These are phyloP conservation scores for Cladosporium sp. DNA, from an alignment of 2,329 filamentous ascomycete genomes.

Conservation along the genomic window DNA sequence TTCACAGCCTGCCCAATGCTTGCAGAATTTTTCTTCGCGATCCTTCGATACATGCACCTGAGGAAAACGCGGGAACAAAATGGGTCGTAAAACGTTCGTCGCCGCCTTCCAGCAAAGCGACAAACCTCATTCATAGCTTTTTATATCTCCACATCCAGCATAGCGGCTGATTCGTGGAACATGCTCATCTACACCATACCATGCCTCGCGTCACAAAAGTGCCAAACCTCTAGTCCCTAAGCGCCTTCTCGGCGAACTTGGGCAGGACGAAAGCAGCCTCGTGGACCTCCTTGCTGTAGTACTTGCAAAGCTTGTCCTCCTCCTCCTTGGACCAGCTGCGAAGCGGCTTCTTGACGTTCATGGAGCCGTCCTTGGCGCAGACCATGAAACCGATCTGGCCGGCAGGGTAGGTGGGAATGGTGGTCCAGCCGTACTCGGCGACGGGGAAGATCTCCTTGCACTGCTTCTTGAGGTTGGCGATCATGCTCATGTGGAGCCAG, in stretches of 20 bases:
- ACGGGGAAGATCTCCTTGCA: slow-evolving; percentile 97
- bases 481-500: slow-evolving; percentile 94
- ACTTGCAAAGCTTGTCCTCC: slow-evolving; percentile 87
- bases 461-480: slow-evolving; percentile 91
- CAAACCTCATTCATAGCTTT: neutral
- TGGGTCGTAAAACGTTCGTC: neutral
- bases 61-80: no score
- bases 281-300: slow-evolving; percentile 98
- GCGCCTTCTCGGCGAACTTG: slow-evolving; percentile 79
- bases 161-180: neutral
- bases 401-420: slow-evolving; percentile 97
- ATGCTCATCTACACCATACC: neutral
- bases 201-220: neutral
- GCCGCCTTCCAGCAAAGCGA: neutral
- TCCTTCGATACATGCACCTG: no score
- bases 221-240: slow-evolving; percentile 7
- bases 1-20: no score
- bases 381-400: slow-evolving; percentile 99
- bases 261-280: slow-evolving; percentile 90
- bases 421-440: slow-evolving; percentile 98
- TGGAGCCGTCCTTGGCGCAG: slow-evolving; percentile 87
- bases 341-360: slow-evolving; percentile 79
- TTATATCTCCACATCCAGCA: neutral
- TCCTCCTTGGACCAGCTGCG: slow-evolving; percentile 79
- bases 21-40: no score